Percentiles rank a stretch among this genome's conserved stretches.
Evolutionary conservation across 129 eudicot genomes (phyloP).

Genomic region (Arctium lappa): DNA sequence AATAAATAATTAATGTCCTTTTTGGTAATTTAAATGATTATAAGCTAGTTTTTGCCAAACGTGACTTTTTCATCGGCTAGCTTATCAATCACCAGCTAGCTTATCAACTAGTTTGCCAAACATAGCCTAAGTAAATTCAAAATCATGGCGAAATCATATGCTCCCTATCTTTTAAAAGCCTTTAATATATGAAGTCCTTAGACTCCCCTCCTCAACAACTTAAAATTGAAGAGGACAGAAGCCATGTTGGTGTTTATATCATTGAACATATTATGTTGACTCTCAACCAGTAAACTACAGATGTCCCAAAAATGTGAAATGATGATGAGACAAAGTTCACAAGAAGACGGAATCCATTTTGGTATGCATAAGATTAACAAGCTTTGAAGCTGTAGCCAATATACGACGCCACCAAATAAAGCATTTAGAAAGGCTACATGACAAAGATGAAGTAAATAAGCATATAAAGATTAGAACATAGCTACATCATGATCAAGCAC

Average conservation of each 20-base stretch:
- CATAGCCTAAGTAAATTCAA: not conserved
- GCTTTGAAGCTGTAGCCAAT: not conserved
- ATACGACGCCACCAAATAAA: not conserved
- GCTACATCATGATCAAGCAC: not conserved
- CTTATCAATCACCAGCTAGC: no score
- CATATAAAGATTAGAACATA: not conserved
- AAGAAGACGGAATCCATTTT: not conserved
- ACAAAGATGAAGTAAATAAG: not conserved
- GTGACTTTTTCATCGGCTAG: no score
- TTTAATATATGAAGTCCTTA: not conserved
- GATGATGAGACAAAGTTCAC: not conserved
- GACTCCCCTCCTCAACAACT: not conserved
- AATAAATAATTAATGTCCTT: no score
- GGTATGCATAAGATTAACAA: constrained; percentile 8
- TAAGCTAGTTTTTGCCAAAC: no score
- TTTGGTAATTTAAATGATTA: no score
- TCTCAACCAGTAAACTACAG: not conserved
- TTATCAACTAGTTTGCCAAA: no score
- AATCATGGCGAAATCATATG: not conserved
- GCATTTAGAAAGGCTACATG: not conserved
- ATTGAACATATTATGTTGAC: not conserved
- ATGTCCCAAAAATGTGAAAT: not conserved
- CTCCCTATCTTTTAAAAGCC: not conserved
- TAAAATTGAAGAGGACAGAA: no score
- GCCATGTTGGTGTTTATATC: not conserved